These are phyloP conservation scores for Zasmidium citrigriseum DNA, from an alignment of 2,329 filamentous ascomycete species.

Conservation along the genomic window DNA sequence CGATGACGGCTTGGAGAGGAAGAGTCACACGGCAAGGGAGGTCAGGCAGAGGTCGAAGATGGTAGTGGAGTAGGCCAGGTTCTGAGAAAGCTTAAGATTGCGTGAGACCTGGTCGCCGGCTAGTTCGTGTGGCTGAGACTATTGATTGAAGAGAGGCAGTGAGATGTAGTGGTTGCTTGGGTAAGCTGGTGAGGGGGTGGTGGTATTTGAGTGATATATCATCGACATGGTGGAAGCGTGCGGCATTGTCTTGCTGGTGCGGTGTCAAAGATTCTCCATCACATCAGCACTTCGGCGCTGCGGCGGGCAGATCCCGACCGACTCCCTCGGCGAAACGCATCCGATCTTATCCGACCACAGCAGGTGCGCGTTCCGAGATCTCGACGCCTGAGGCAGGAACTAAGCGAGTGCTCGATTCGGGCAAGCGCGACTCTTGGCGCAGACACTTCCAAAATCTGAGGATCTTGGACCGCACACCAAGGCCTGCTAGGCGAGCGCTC, in stretches of 20 bases:
- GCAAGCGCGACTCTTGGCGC: not conserved
- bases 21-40: not conserved
- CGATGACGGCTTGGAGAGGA: not conserved
- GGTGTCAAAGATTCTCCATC: not conserved
- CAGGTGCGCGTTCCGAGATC: not conserved
- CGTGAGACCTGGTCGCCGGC: not conserved
- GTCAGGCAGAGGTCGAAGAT: not conserved
- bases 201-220: not conserved
- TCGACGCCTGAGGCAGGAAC: not conserved
- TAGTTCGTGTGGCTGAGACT: not conserved
- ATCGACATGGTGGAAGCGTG: not conserved
- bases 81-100: conserved; percentile 8
- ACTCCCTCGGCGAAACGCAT: too few species aligned
- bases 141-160: not conserved
- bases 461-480: not conserved
- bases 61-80: conserved; percentile 5
- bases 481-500: conserved; percentile 24
- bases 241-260: not conserved
- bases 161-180: not conserved
- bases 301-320: too few species aligned
- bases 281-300: not conserved
- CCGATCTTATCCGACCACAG: not conserved
- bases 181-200: not conserved
- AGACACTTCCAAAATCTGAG: not conserved
- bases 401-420: not conserved